These are phyloP conservation scores for Oehlia diaphana DNA, from an alignment of 192 early-diverging fungal genomes.

Conservation along the genomic window DNA sequence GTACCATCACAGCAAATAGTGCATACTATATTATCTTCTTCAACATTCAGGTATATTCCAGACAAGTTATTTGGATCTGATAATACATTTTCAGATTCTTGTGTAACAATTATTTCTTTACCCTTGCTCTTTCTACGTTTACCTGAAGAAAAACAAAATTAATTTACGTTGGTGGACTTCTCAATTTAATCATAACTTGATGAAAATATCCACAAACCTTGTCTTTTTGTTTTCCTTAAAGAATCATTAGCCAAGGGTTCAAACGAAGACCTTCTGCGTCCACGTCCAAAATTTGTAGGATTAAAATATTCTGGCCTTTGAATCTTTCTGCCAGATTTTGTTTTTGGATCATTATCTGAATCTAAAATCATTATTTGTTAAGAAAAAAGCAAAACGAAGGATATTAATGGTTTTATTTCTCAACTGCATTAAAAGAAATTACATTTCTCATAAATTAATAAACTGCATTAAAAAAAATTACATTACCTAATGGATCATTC, in stretches of 20 bases:
- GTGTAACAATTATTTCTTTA: neutral
- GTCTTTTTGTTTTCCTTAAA: neutral
- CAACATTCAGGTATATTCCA: neutral
- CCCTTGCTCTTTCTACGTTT: neutral
- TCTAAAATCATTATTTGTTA: neutral
- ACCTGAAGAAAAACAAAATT: neutral
- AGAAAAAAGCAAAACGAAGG: neutral
- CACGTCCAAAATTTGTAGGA: neutral
- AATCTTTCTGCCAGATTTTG: slow-evolving; percentile 30
- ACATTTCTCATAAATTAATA: too few species aligned
- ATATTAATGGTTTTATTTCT: neutral
- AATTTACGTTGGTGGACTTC: too few species aligned
- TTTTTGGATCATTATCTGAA: slow-evolving; percentile 7
- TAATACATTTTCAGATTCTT: neutral
- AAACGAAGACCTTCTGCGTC: neutral
- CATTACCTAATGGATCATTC: neutral
- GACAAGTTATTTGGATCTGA: neutral
- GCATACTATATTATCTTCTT: slow-evolving; percentile 29
- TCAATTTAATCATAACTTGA: neutral
- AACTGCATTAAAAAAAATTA: neutral
- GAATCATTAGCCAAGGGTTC: neutral
- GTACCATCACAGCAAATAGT: slow-evolving; percentile 31
- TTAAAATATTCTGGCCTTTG: slow-evolving; percentile 11
- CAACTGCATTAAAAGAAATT: too few species aligned
- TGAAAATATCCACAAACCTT: neutral